Evolutionary conservation across 768 basidiomycete genomes (phyloP).

Genomic region (Hortiboletus campestris): DNA sequence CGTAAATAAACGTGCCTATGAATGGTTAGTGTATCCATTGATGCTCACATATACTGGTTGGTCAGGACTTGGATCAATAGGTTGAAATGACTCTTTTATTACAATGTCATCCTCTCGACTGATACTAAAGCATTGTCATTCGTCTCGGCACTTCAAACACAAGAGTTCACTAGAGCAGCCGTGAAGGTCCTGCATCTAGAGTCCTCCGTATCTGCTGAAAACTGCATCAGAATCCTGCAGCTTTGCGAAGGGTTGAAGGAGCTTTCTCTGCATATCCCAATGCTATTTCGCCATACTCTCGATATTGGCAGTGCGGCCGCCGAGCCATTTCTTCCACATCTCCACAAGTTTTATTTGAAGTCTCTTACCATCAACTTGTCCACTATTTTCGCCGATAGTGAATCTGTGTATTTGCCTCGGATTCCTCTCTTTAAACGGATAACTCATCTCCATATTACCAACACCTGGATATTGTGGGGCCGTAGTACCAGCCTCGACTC

Average conservation of each 20-base stretch:
- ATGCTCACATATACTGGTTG: no score
- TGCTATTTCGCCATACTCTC: background rate
- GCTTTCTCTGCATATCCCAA: background rate
- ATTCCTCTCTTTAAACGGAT: background rate
- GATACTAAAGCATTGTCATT: background rate
- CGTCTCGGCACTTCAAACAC: background rate
- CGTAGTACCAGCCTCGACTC: background rate
- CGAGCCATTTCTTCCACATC: background rate
- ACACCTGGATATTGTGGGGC: background rate
- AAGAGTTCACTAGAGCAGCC: background rate
- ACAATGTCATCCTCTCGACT: background rate
- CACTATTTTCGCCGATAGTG: background rate
- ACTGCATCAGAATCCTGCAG: background rate
- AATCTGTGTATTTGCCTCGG: background rate
- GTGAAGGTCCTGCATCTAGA: background rate
- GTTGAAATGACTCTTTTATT: background rate
- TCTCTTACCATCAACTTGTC: background rate
- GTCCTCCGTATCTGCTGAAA: background rate
- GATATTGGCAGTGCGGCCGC: no score
- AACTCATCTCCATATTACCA: background rate
- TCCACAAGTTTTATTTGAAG: background rate
- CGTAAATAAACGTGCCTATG: background rate
- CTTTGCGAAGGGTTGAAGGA: background rate
- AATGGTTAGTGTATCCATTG: background rate
- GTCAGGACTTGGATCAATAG: background rate